These are phyloP conservation scores for Quercus phellos DNA, from an alignment of 331 rosid genomes.

Conservation along the genomic window DNA sequence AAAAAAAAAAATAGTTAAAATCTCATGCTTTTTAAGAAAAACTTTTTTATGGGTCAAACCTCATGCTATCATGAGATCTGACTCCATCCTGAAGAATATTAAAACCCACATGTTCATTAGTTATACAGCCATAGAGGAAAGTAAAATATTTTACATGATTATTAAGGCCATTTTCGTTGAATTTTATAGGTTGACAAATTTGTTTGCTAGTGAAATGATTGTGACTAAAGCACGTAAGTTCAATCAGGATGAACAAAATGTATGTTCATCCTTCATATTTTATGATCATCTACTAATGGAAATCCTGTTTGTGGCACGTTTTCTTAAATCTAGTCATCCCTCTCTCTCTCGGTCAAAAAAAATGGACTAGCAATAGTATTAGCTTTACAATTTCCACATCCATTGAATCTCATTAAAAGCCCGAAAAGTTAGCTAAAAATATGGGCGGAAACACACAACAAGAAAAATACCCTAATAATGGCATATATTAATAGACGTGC, in stretches of 20 bases:
- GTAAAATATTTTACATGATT: too few relatives aligned
- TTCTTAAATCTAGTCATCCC: neutral
- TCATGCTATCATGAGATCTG: neutral
- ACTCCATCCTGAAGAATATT: neutral
- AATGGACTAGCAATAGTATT: slow-evolving; percentile 10
- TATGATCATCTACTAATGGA: too few relatives aligned
- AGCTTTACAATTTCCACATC: neutral
- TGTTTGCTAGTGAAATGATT: neutral
- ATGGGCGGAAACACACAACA: neutral
- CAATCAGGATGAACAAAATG: neutral
- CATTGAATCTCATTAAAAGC: neutral
- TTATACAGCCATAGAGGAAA: neutral
- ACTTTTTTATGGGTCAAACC: neutral
- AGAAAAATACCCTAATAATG: neutral
- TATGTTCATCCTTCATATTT: too few relatives aligned
- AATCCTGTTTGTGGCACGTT: too few relatives aligned
- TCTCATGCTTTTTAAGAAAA: too few relatives aligned
- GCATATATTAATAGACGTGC: too few relatives aligned
- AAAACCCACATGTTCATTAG: slow-evolving; percentile 3
- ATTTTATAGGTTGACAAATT: neutral
- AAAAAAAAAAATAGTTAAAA: too few relatives aligned
- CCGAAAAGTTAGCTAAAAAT: neutral
- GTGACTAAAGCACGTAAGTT: neutral
- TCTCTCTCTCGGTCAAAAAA: slow-evolving; percentile 4
- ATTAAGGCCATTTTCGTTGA: neutral